Conservation (phyloP, 164 flowering plant genomes). For the Vitis rupestris region DNA sequence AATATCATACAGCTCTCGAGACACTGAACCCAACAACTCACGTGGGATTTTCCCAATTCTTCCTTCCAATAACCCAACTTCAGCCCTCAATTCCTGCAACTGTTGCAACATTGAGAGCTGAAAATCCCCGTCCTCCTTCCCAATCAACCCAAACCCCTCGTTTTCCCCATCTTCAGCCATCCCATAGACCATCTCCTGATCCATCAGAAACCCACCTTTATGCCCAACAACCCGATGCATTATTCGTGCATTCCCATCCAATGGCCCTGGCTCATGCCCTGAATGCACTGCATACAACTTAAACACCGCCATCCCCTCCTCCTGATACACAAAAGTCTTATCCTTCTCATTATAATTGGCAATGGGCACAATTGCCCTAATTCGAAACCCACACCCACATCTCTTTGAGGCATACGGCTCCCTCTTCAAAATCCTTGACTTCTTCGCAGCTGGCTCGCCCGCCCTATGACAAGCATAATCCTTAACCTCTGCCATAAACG, state of each 20-base stretch:
- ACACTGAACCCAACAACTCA: constrained; percentile 57
- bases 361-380: constrained; percentile 95
- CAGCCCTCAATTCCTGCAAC: constrained; percentile 70
- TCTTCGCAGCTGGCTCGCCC: constrained; percentile 87
- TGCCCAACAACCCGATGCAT: constrained; percentile 92
- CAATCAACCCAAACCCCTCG: constrained; percentile 55
- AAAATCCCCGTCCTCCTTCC: constrained; percentile 63
- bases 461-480: constrained; percentile 99
- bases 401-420: constrained; percentile 93
- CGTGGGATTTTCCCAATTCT: constrained; percentile 56
- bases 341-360: constrained; percentile 94
- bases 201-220: constrained; percentile 67
- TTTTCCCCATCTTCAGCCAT: constrained; percentile 69
- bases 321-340: constrained; percentile 90
- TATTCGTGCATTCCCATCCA: constrained; percentile 98
- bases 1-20: constrained; percentile 69
- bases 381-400: constrained; percentile 97
- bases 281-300: constrained; percentile 95
- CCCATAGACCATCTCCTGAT: constrained; percentile 71
- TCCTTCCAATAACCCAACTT: constrained; percentile 69
- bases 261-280: constrained; percentile 95
- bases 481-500: constrained; percentile 98
- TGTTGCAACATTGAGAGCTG: constrained; percentile 66
- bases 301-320: constrained; percentile 89
- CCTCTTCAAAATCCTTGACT: constrained; percentile 76